Evolutionary conservation across 768 basidiomycete species (phyloP), one percentile per base, ranked within the genome.

Genomic region (Russula ochroleuca): DNA sequence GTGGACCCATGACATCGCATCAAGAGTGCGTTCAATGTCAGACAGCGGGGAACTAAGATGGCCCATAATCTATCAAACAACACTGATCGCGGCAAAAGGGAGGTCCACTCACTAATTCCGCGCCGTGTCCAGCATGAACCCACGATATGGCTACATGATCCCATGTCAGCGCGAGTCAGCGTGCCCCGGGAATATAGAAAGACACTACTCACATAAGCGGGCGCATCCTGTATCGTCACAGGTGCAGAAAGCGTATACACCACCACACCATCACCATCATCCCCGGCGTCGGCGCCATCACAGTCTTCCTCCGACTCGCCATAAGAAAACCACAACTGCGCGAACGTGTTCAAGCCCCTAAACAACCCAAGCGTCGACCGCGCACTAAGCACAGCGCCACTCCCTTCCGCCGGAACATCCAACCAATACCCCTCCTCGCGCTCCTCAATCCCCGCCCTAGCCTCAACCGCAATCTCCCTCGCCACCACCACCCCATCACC

Each of bases 111-210:
- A 64, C 63, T 37, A 94, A 74, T 92, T 87, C 28, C 91, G 78
- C 1, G 90, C 78, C 0, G 91, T 93, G 71, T 94, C 92, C 14
- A 94, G 79, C 83, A 92, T 83, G 60, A 92, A 79, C 10, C 87
- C 90, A 23, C 92, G 83, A 71, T 86, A 89, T 0, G 86, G 85
- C 86, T 88, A 67, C 7, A n/a, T n/a, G n/a, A n/a, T n/a, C n/a
- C n/a, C n/a, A n/a, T n/a, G n/a, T n/a, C n/a, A n/a, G n/a, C n/a
- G n/a, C n/a, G n/a, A n/a, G n/a, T n/a, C n/a, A n/a, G n/a, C n/a
- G n/a, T n/a, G n/a, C n/a, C n/a, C n/a, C n/a, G n/a, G n/a, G n/a
- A n/a, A n/a, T n/a, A n/a, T n/a, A n/a, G n/a, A n/a, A n/a, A n/a
- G n/a, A n/a, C n/a, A n/a, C n/a, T n/a, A n/a, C n/a, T 55, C 57